Percentiles rank a stretch among this genome's conserved stretches.
phyloP scores from a whole-genome alignment of 176 grass and related monocot species.

The Musa troglodytarum region DNA sequence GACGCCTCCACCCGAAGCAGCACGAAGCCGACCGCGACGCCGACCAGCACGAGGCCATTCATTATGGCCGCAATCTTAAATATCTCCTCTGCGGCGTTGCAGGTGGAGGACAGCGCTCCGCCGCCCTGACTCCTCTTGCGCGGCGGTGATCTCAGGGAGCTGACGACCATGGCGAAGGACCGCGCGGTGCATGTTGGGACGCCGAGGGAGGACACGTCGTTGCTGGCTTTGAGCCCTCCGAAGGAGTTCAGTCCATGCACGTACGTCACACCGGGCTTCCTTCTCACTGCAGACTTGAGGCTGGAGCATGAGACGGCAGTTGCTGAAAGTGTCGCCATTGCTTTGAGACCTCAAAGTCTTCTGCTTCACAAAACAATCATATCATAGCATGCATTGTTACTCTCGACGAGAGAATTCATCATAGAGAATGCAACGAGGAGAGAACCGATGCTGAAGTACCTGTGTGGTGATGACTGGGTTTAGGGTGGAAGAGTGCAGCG shows the following conservation, averaged over 20 bases:
- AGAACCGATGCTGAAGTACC: too few relatives aligned
- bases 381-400: neutral
- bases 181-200: constrained; percentile 40
- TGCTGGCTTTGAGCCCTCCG: constrained; percentile 53
- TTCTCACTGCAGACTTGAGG: constrained; percentile 24
- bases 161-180: constrained; percentile 47
- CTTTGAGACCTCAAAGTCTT: neutral
- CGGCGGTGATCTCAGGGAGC: constrained; percentile 18
- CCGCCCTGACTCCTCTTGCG: constrained; percentile 32
- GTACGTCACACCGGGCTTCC: constrained; percentile 34
- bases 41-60: constrained; percentile 71
- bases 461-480: too few relatives aligned
- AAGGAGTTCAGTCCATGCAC: constrained; percentile 59
- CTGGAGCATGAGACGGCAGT: constrained; percentile 23
- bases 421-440: neutral
- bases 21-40: constrained; percentile 83
- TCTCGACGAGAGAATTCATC: neutral
- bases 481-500: neutral
- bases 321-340: constrained; percentile 59
- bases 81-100: constrained; percentile 65
- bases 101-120: constrained; percentile 41
- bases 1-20: constrained; percentile 68
- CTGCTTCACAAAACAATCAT: neutral
- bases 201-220: constrained; percentile 54
- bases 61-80: constrained; percentile 74